phyloP scores from a whole-genome alignment of 306 rosid species.

The Carpinus viminea region DNA sequence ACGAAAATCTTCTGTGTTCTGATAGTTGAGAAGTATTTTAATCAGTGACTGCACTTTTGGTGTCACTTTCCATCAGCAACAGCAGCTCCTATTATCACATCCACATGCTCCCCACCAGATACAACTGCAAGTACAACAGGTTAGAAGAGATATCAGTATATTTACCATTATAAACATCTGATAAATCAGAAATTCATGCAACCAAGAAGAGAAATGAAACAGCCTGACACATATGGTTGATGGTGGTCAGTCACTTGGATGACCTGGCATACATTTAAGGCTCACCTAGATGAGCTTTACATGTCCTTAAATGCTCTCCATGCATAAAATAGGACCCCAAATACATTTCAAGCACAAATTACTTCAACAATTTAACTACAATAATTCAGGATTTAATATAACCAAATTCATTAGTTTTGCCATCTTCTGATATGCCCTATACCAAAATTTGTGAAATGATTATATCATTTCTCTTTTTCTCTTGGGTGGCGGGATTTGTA shows the following conservation, averaged over 20 bases:
- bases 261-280: neutral
- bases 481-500: neutral
- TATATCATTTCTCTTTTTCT: neutral
- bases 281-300: neutral
- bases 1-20: slow-evolving; percentile 93
- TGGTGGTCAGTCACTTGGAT: neutral
- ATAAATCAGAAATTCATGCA: slow-evolving; percentile 20
- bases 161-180: slow-evolving; percentile 19
- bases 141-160: slow-evolving; percentile 33
- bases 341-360: neutral
- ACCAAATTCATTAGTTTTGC: neutral
- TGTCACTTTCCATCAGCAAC: slow-evolving; percentile 99
- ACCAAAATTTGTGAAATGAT: neutral
- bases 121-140: slow-evolving; percentile 51
- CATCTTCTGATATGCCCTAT: neutral
- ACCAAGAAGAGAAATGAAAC: slow-evolving; percentile 10
- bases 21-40: slow-evolving; percentile 86
- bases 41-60: slow-evolving; percentile 97
- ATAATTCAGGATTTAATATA: neutral
- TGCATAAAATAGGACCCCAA: neutral
- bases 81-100: slow-evolving; percentile 95
- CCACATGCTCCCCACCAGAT: slow-evolving; percentile 99
- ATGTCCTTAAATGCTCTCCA: neutral
- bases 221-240: slow-evolving; percentile 7
- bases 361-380: neutral